Evolutionary conservation across 495 filamentous ascomycete species (phyloP), one percentile per base, ranked within the genome.

Genomic region (Penicillium cosmopolitanum): DNA sequence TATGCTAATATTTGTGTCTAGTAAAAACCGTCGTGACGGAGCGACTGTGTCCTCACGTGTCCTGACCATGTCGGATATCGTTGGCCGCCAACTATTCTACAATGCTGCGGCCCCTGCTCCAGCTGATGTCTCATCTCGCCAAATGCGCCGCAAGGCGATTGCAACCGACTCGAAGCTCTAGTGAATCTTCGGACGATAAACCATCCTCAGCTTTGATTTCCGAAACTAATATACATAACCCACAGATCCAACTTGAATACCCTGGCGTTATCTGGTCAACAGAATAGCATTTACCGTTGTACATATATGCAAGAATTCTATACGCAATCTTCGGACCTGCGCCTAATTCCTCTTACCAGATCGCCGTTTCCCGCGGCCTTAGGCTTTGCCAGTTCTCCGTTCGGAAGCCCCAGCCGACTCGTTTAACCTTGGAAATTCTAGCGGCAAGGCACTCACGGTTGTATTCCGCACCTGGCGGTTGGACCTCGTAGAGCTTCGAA

Each of bases 11-110:
- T 57, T 40, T 10, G 12, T 15, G 13, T 12, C 11, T 50, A 81
- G 78, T 6, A 98, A 97, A 84, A 97, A 97, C 73, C 75, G 95
- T 13, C 82, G 95, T 25, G 95, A 98, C 72, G 93, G 93, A 13
- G 89, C 89, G 1, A 96, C 93, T 1, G 93, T 98, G 18, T 87
- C 85, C 51, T 91, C 84, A 0, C 79, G 95, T n/a, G 93, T 98
- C 1, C 66, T 98, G 28, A 71, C 71, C 50, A 81, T 96, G 63
- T 87, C 88, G n/a, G 90, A 93, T 55, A 48, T 65, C 8, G 79
- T 88, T 33, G 85, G 85, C 0, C 72, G 68, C 25, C 68, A 76
- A 34, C 68, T 89, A 5, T 86, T 81, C 46, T 63, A 68, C 28
- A 72, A 60, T 31, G 73, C 76, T 2, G 64, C 73, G 7, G 68